Evolutionary conservation across 2,329 filamentous ascomycete genomes (phyloP), one percentile per base, ranked within the genome.

Genomic region (Colletotrichum camelliae): DNA sequence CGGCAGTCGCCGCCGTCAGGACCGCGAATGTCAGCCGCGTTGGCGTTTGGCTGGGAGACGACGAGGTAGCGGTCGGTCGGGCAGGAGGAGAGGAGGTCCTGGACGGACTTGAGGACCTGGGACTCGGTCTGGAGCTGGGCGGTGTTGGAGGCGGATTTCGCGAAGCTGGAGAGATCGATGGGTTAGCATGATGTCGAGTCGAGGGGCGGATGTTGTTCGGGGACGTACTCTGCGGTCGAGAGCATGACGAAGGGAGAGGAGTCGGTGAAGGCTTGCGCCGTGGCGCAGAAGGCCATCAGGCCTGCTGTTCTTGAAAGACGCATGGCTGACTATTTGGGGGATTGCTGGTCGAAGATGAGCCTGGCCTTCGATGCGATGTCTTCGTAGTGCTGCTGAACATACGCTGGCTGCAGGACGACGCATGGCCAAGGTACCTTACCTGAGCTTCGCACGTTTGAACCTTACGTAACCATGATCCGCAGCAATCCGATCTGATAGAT

Each of bases 221-320:
- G 21, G 70, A 82, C 93, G 81, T 93, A 98, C 96, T 93, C 88
- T 77, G 94, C 91, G 61, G 94, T 96, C 37, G 96, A 98, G 84
- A 97, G 93, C 79, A 98, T 87, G 83, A 98, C 91, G 85, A 98
- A 97, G 21, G 97, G 96, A 70, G 95, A 96, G 3, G 96, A 95
- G 85, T 98, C 94, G 77, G 91, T 92, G 84, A 98, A 97, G 31
- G 95, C 96, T 77, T 92, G 87, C 60, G 89, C 92, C 29, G 89
- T 88, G 76, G 90, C 89, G 79, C 91, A 88, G 80, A 91, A 85
- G 78, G 89, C 89, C 81, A 91, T 85, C 67, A 90, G 82, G 79
- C 88, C 84, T 76, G 87, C 84, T 81, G 89, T 81, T 82, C 86
- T 83, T 71, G 88, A 89, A 81, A 89, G 81, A 87, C 89, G 91